These are phyloP conservation scores for Cenchrus americanus DNA, from an alignment of 176 grass and related monocot species.

Conservation along the genomic window DNA sequence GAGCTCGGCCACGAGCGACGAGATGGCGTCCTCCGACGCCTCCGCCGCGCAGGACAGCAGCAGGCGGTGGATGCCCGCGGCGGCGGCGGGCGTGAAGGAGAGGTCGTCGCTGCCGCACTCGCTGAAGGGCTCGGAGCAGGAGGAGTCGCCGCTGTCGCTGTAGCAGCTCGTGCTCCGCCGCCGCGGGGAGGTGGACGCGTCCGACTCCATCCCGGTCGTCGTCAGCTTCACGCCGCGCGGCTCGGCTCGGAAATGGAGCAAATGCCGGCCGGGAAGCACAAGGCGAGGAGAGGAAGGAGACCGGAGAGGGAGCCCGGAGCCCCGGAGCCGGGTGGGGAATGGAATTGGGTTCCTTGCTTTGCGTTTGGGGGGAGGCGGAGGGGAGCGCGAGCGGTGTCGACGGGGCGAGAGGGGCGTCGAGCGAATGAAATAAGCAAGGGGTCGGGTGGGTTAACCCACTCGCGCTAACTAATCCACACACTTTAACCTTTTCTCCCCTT, in stretches of 20 bases:
- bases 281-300: background rate
- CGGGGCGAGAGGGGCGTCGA: background rate
- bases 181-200: conserved; percentile 55
- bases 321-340: background rate
- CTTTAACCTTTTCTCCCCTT: background rate
- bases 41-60: conserved; percentile 66
- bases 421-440: conserved; percentile 43
- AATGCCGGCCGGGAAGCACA: background rate
- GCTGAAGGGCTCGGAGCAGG: conserved; percentile 75
- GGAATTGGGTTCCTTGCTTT: conserved; percentile 58
- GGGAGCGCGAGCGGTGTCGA: conserved; percentile 3
- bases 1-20: conserved; percentile 62
- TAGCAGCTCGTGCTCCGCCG: conserved; percentile 62
- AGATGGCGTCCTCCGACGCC: conserved; percentile 70
- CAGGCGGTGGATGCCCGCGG: conserved; percentile 56
- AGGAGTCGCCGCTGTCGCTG: conserved; percentile 82
- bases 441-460: conserved; percentile 19
- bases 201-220: conserved; percentile 46
- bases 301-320: background rate
- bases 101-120: conserved; percentile 78
- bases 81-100: conserved; percentile 36
- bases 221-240: background rate
- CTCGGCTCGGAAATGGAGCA: background rate
- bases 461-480: conserved; percentile 17
- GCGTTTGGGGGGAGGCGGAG: conserved; percentile 39